Evolutionary conservation across 768 basidiomycete genomes (phyloP), one percentile per base, ranked within the genome.

Genomic region (Tylopilus subfusipes): DNA sequence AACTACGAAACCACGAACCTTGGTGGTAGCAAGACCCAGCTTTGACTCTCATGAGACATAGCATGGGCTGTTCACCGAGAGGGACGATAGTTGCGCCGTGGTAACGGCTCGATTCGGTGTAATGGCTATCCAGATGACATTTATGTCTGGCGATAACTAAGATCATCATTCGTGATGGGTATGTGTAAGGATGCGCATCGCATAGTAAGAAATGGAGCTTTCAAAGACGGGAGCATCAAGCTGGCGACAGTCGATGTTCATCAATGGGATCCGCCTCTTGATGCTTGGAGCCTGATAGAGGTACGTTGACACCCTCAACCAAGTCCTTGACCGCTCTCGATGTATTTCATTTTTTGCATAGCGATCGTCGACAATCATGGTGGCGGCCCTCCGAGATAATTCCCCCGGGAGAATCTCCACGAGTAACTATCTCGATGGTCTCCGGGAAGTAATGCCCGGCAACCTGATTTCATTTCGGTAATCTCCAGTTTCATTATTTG

Each of bases 381-480:
- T 43, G 42, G 34, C 53, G 30, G 42, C 14, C 21, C 24, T 21
- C 49, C 52, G 39, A 22, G 38, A 34, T 38, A 29, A 48, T 40
- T 16, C 12, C 21, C 27, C 50, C 50, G n/a, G 59, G 55, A 22
- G 44, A 57, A 55, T 53, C 48, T 48, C 36, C 52, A 42, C 48
- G 50, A 46, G 18, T 19, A 56, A 8, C 16, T 19, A 48, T 48
- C 46, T 42, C 21, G 53, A 54, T 55, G 38, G 48, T 39, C 34
- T 24, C 49, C 56, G 42, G 53, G 31, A 19, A 45, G 39, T 14
- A 19, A 62, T 39, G 39, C 24, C 52, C 48, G 57, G 51, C 16
- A 52, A 55, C 52, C 38, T 46, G 56, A 57, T 58, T 65, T 68
- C 63, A 68, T 68, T 62, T 60, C 65, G 66, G 65, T 55, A 56